These are phyloP conservation scores for Macrophomina pseudophaseolina DNA, from an alignment of 2,329 filamentous ascomycete species.

Conservation along the genomic window DNA sequence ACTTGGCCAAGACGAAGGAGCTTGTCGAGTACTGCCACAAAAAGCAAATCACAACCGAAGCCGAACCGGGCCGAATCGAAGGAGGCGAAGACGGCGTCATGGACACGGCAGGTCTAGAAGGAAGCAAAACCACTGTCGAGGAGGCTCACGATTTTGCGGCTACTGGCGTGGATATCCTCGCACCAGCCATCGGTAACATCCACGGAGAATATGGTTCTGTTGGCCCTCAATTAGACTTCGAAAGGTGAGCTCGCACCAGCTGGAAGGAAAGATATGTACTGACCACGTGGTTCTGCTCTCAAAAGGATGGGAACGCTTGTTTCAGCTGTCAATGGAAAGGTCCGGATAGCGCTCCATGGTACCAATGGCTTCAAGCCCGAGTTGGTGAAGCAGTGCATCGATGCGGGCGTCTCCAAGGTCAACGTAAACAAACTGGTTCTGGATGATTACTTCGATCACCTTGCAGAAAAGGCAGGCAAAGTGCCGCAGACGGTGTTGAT, in stretches of 20 bases:
- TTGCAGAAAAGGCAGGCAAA: constrained; percentile 48
- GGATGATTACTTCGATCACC: constrained; percentile 51
- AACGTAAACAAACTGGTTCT: constrained; percentile 63
- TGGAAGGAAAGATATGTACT: neutral
- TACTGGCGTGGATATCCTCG: constrained; percentile 73
- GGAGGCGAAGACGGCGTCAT: constrained; percentile 75
- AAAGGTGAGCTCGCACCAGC: constrained; percentile 24
- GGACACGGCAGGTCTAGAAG: constrained; percentile 67
- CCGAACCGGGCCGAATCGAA: constrained; percentile 72
- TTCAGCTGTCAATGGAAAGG: constrained; percentile 42
- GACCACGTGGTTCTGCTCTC: neutral
- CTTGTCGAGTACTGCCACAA: constrained; percentile 67
- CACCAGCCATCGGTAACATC: constrained; percentile 76
- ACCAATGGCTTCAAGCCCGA: constrained; percentile 60
- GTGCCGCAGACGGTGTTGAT: constrained; percentile 48
- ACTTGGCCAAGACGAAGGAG: constrained; percentile 65
- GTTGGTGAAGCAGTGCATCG: constrained; percentile 59
- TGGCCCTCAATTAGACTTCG: constrained; percentile 47
- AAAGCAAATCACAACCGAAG: constrained; percentile 69
- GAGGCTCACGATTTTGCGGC: constrained; percentile 72
- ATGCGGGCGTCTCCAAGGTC: constrained; percentile 59
- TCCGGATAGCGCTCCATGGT: constrained; percentile 60
- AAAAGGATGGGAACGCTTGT: neutral
- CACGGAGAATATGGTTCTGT: constrained; percentile 74
- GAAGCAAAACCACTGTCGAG: constrained; percentile 68